These are phyloP conservation scores for Capsaspora owczarzaki DNA, from an alignment of 78 protist species.

Conservation along the genomic window DNA sequence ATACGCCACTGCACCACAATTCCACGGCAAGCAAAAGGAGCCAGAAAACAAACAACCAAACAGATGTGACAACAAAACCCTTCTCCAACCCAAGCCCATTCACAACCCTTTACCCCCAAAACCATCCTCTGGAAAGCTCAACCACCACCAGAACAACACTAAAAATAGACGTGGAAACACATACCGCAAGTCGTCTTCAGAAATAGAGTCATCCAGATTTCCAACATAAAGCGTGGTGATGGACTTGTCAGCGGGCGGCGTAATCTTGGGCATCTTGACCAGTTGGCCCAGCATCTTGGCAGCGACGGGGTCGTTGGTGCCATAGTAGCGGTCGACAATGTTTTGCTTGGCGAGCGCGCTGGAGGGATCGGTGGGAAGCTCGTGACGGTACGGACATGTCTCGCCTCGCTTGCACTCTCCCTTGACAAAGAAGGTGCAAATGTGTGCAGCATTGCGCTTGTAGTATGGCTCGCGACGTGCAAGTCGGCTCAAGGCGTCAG, in stretches of 20 bases:
- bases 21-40: too few species aligned
- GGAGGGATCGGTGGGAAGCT: constrained; percentile 31
- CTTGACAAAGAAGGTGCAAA: constrained; percentile 70
- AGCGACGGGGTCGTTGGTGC: constrained; percentile 68
- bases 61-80: not conserved
- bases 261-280: not conserved
- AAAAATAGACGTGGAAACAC: not conserved
- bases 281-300: constrained; percentile 38
- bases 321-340: constrained; percentile 60
- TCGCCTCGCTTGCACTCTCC: constrained; percentile 73
- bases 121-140: too few species aligned
- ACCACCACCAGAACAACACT: too few species aligned
- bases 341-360: constrained; percentile 42
- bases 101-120: too few species aligned
- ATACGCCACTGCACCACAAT: not conserved
- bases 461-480: constrained; percentile 56
- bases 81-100: too few species aligned
- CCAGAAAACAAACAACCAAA: not conserved
- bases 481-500: constrained; percentile 16
- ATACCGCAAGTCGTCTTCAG: constrained; percentile 18
- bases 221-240: constrained; percentile 32
- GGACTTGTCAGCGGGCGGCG: constrained; percentile 22
- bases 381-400: constrained; percentile 60
- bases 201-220: not conserved
- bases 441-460: constrained; percentile 50